Evolutionary conservation across 75 land plant species (phyloP).

Genomic region (Gnetum montanum): DNA sequence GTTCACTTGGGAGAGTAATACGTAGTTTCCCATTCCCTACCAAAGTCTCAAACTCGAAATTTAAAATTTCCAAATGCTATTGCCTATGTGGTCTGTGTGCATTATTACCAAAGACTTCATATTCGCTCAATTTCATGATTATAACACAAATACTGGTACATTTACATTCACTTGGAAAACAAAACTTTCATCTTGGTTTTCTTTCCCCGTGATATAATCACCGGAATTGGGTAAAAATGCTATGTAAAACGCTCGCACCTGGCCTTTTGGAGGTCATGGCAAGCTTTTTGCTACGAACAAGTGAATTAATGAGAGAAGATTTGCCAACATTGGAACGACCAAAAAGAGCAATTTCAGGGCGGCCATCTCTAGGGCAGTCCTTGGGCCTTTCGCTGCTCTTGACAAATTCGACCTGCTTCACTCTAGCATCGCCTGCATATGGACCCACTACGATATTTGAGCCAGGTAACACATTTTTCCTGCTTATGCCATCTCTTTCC

Average conservation of each 20-base stretch:
- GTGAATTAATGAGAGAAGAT: conserved; percentile 68
- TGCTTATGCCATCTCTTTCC: conserved; percentile 37
- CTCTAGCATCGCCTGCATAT: conserved; percentile 47
- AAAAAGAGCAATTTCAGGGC: conserved; percentile 73
- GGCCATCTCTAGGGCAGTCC: conserved; percentile 68
- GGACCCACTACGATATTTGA: conserved; percentile 82
- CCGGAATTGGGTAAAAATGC: no score
- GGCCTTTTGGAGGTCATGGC: conserved; percentile 85
- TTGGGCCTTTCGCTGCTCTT: conserved; percentile 47
- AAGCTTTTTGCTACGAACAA: conserved; percentile 50
- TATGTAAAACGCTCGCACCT: no score
- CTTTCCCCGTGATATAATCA: no score
- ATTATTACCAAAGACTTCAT: no score
- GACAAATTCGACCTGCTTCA: conserved; percentile 56
- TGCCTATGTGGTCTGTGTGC: no score
- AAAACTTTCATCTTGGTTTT: no score
- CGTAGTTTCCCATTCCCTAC: no score
- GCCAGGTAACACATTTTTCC: conserved; percentile 56
- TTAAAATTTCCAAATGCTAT: no score
- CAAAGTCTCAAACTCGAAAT: no score
- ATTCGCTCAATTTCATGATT: no score
- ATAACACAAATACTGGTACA: background rate
- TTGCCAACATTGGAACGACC: conserved; percentile 88
- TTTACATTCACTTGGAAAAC: no score
- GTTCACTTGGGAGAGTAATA: no score